A percentile compares a stretch with the other conserved stretches of the same genome.
phyloP scores from a whole-genome alignment of 345 rosid genomes.

The Clausena lansium region DNA sequence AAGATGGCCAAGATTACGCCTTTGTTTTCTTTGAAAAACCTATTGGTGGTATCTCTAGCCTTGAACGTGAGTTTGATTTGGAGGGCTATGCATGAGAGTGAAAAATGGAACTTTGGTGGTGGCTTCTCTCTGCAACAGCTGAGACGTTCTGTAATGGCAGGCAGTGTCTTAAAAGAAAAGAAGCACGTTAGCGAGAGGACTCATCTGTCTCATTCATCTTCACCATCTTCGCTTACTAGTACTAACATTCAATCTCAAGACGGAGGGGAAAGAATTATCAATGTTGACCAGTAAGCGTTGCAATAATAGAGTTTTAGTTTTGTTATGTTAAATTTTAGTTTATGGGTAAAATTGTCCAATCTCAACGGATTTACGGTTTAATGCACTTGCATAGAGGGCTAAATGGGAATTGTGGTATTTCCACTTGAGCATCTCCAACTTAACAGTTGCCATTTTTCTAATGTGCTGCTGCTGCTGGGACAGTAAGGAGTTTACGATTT shows the following conservation, averaged over 20 bases:
- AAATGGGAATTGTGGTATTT: conserved; percentile 1
- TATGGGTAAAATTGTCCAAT: neutral
- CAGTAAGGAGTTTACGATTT: neutral
- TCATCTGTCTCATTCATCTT: conserved; percentile 19
- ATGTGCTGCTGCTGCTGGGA: conserved; percentile 3
- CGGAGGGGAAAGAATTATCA: conserved; percentile 44
- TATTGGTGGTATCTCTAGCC: conserved; percentile 66
- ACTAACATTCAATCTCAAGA: conserved; percentile 24
- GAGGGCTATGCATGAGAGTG: conserved; percentile 32
- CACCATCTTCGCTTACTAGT: neutral
- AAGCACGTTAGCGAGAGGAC: conserved; percentile 3
- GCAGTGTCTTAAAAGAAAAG: neutral
- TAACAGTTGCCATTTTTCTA: neutral
- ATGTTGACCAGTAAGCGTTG: conserved; percentile 62
- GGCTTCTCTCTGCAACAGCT: conserved; percentile 16
- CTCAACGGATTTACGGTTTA: neutral
- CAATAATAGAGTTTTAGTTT: neutral
- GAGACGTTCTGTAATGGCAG: conserved; percentile 7
- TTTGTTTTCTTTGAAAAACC: conserved; percentile 49
- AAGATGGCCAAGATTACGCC: conserved; percentile 40
- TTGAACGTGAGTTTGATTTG: conserved; percentile 61
- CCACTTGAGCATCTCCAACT: neutral
- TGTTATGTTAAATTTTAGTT: neutral
- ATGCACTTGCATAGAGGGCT: neutral
- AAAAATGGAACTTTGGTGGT: conserved; percentile 4